These are phyloP conservation scores for Pseudohyphozyma bogoriensis DNA, from an alignment of 768 basidiomycete species.

Conservation along the genomic window DNA sequence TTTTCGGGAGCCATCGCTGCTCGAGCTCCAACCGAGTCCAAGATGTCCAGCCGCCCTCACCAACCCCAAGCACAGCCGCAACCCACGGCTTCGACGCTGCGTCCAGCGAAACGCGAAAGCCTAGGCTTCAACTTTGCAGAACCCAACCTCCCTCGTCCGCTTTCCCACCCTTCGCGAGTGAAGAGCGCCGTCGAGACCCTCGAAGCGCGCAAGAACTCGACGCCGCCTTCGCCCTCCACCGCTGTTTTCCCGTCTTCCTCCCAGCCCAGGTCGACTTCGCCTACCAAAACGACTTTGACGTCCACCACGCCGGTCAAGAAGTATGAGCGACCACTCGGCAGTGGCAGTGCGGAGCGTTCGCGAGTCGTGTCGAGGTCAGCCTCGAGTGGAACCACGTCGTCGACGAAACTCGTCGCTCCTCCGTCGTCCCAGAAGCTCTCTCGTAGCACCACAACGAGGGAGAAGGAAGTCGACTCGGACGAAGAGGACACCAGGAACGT, in stretches of 20 bases:
- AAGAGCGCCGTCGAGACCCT: constrained; percentile 16
- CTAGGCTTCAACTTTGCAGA: constrained; percentile 10
- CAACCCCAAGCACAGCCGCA: not conserved
- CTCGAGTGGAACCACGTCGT: no score
- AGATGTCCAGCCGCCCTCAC: not conserved
- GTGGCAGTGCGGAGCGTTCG: not conserved
- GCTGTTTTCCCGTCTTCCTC: no score
- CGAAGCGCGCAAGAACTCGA: no score
- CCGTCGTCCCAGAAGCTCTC: not conserved
- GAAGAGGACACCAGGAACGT: not conserved
- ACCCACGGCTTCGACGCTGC: not conserved
- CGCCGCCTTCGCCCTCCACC: no score
- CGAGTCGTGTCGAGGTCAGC: not conserved
- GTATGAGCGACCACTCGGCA: not conserved
- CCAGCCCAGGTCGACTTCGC: no score
- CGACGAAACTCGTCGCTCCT: not conserved
- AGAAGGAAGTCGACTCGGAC: not conserved
- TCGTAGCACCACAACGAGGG: not conserved
- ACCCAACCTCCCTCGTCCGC: not conserved
- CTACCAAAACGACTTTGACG: no score
- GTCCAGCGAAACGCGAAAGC: not conserved
- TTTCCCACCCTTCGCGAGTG: constrained; percentile 19
- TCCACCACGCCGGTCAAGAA: no score
- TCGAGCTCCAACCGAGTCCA: not conserved
- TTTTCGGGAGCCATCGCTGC: not conserved